phyloP scores from a whole-genome alignment of 1,284 basidiomycete genomes.

The Abortiporus biennis region DNA sequence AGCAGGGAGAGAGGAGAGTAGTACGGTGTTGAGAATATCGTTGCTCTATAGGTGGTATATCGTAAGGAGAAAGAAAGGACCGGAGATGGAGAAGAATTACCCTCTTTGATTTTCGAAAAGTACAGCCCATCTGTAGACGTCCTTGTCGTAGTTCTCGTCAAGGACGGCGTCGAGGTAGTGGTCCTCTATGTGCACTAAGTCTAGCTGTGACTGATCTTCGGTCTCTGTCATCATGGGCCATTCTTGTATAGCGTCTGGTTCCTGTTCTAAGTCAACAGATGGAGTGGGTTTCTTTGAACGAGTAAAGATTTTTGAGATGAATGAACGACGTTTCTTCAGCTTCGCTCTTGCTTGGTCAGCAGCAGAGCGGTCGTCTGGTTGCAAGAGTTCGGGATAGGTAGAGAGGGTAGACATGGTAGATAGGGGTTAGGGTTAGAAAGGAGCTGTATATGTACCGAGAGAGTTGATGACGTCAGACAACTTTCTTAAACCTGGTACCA shows the following conservation, averaged over 20 bases:
- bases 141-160: conserved; percentile 30
- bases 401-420: no score
- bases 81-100: conserved; percentile 28
- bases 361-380: conserved; percentile 30
- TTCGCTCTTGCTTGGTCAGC: conserved; percentile 40
- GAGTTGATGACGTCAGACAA: no score
- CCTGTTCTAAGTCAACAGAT: conserved; percentile 9
- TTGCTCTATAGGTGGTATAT: conserved; percentile 37
- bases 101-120: conserved; percentile 78
- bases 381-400: conserved; percentile 22
- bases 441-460: no score
- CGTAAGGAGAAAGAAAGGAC: conserved; percentile 2
- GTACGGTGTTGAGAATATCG: conserved; percentile 64
- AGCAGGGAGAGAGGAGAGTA: conserved; percentile 68
- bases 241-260: background rate
- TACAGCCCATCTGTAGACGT: conserved; percentile 68
- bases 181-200: no score
- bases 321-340: conserved; percentile 25
- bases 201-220: no score
- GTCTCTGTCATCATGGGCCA: conserved; percentile 1
- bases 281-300: conserved; percentile 19
- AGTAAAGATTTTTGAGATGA: conserved; percentile 1
- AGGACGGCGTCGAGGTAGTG: conserved; percentile 9
- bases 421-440: no score
- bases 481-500: no score